Evolutionary conservation across 2,329 filamentous ascomycete species (phyloP).

Genomic region (Alternaria brassicae): DNA sequence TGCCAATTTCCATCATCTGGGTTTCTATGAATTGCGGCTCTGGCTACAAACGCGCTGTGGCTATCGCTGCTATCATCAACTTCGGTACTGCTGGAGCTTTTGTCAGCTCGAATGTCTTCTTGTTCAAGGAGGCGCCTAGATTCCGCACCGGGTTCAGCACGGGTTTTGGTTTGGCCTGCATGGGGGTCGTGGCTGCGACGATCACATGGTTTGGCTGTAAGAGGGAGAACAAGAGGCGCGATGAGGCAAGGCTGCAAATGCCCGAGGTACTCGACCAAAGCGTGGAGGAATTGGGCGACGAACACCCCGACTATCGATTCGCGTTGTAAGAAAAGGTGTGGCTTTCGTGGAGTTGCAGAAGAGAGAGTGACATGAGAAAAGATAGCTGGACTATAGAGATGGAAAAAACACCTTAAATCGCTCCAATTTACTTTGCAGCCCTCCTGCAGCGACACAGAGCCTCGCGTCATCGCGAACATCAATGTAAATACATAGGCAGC

Average conservation of each 20-base stretch:
- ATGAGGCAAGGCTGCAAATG: conserved; percentile 53
- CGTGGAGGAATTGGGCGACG: conserved; percentile 55
- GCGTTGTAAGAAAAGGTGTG: conserved; percentile 20
- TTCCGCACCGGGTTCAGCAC: conserved; percentile 42
- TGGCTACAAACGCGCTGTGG: conserved; percentile 37
- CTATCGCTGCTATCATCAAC: conserved; percentile 32
- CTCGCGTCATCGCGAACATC: background rate
- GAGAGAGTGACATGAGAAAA: background rate
- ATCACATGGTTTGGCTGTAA: conserved; percentile 55
- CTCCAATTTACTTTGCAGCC: too few relatives aligned
- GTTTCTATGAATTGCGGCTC: conserved; percentile 59
- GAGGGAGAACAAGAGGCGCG: conserved; percentile 58
- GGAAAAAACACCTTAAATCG: too few relatives aligned
- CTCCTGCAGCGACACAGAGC: background rate
- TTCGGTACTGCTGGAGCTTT: conserved; percentile 65
- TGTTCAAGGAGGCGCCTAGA: conserved; percentile 33
- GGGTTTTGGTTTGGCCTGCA: conserved; percentile 35
- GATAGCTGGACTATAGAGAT: too few relatives aligned
- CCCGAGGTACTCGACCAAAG: conserved; percentile 20
- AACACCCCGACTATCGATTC: conserved; percentile 61
- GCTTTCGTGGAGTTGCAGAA: too few relatives aligned
- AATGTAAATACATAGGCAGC: background rate
- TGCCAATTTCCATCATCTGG: conserved; percentile 64
- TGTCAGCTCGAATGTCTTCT: conserved; percentile 54
- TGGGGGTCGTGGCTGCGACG: conserved; percentile 46